Base-by-base conservation (phyloP, 345 rosid genomes). In the Angophora floribunda region DNA sequence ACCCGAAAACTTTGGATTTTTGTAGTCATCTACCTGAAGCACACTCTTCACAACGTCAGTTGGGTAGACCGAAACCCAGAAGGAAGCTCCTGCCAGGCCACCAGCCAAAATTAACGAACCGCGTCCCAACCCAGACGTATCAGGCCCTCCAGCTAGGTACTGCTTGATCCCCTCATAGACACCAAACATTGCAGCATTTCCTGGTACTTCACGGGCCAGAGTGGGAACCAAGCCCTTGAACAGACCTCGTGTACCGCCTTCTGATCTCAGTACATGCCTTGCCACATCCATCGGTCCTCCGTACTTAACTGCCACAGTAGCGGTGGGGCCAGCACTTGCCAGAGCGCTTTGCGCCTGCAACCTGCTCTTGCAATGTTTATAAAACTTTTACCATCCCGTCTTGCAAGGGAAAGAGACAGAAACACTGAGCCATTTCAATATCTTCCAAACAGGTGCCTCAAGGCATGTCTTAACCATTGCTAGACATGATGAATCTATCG, bases 211-310 rank as follows among this genome's bases (percentile, higher is more conserved):
- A 44, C 99, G 98, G 7, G 94, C 98, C 88, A 98, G 87, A 53
- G 99, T 98, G 45, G 99, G 99, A 36, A 95, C 86, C 88, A 98
- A 90, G 70, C 99, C 99, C 93, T 98, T 98, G 96, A 96, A 98
- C 36, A 98, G 95, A 85, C 99, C 99, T 88, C 92, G 80, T 10
- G 88, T 79, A 15, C 99, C 99, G 17, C 99, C 99, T 94, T 97
- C 99, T 24, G 97, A 94, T 87, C 93, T 91, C 28, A 98, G 93
- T 51, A 98, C 99, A 86, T 93, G 97, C 91, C 93, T 95, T 9
- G 99, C 98, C 85, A 98, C 99, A 28, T 98, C 99, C 95, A 97
- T 94, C 36, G 99, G 99, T 70, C 99, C 99, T 53, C 95, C 93
- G 87, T 97, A 98, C 92, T 94, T 96, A 87, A 96, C 93, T 7